These are phyloP conservation scores for Cymbidium sinense DNA, from an alignment of 106 monocot genomes.

Conservation along the genomic window DNA sequence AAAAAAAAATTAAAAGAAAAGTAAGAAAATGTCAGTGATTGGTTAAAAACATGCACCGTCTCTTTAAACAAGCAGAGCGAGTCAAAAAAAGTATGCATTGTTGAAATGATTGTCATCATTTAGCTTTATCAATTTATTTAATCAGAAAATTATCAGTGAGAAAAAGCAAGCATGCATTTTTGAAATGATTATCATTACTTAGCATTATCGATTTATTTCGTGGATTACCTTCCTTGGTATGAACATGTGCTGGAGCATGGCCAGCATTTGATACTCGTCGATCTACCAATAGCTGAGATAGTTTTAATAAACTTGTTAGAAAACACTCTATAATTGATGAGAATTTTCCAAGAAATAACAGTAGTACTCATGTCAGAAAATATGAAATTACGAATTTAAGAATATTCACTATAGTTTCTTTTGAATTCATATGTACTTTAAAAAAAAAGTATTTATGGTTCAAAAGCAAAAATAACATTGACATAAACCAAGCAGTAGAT, in stretches of 20 bases:
- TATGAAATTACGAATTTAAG: not conserved
- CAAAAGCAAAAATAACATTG: not conserved
- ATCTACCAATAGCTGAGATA: slow-evolving; percentile 40
- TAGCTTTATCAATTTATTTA: not conserved
- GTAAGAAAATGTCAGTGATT: not conserved
- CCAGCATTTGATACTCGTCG: slow-evolving; percentile 23
- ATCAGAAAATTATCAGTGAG: too few relatives aligned
- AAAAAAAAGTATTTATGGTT: not conserved
- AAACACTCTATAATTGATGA: not conserved
- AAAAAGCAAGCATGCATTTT: not conserved
- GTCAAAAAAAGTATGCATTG: not conserved
- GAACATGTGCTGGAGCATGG: slow-evolving; percentile 26
- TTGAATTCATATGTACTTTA: not conserved
- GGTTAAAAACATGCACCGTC: not conserved
- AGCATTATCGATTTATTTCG: not conserved
- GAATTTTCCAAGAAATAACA: not conserved
- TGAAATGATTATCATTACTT: not conserved
- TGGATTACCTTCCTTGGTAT: slow-evolving; percentile 36
- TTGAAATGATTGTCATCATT: not conserved
- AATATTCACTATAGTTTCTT: not conserved
- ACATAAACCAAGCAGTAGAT: not conserved
- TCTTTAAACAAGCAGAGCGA: not conserved
- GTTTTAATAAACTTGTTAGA: not conserved
- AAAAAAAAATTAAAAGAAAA: not conserved
- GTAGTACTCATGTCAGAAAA: not conserved